Percentiles rank a stretch among this genome's conserved stretches.
These are phyloP conservation scores for Phytophthora pini DNA, from an alignment of 352 stramenopile species.

Conservation along the genomic window DNA sequence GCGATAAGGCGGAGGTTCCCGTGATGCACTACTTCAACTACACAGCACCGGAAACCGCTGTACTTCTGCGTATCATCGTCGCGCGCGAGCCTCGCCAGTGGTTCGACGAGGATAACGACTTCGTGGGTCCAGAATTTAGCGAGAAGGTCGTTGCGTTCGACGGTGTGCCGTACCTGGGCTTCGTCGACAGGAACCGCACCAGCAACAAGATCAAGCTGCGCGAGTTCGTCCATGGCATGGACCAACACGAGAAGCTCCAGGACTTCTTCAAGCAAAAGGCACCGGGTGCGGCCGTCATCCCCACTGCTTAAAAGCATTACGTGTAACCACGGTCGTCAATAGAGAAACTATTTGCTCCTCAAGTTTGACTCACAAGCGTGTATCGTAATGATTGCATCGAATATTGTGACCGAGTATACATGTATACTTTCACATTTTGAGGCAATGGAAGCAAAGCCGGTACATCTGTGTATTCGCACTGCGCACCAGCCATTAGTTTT, in stretches of 20 bases:
- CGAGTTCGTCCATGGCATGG: constrained; percentile 57
- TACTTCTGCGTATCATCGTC: constrained; percentile 66
- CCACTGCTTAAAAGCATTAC: constrained; percentile 10
- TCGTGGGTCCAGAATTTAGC: constrained; percentile 64
- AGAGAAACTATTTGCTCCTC: not conserved
- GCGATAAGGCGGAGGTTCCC: constrained; percentile 74
- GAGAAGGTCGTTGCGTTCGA: constrained; percentile 62
- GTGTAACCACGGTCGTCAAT: constrained; percentile 2
- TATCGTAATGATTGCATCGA: too few species aligned
- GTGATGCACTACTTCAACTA: constrained; percentile 84
- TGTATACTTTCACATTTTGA: not conserved
- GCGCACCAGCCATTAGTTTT: constrained; percentile 39
- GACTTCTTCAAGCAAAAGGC: constrained; percentile 49
- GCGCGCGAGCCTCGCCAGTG: constrained; percentile 64
- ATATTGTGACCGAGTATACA: not conserved
- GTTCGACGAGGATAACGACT: constrained; percentile 83
- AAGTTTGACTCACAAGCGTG: too few species aligned
- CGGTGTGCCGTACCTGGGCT: constrained; percentile 71
- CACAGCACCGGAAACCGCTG: constrained; percentile 56
- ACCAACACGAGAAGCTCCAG: constrained; percentile 47
- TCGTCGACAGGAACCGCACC: constrained; percentile 49
- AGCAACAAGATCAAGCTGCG: constrained; percentile 47
- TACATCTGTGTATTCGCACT: constrained; percentile 8
- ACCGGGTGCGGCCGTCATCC: constrained; percentile 8
- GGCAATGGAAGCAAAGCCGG: not conserved